A percentile compares a stretch with the other conserved stretches of the same genome.
Evolutionary conservation across 225 moss, liverwort and hornwort genomes (phyloP).

Genomic region (Marchantia polymorpha): DNA sequence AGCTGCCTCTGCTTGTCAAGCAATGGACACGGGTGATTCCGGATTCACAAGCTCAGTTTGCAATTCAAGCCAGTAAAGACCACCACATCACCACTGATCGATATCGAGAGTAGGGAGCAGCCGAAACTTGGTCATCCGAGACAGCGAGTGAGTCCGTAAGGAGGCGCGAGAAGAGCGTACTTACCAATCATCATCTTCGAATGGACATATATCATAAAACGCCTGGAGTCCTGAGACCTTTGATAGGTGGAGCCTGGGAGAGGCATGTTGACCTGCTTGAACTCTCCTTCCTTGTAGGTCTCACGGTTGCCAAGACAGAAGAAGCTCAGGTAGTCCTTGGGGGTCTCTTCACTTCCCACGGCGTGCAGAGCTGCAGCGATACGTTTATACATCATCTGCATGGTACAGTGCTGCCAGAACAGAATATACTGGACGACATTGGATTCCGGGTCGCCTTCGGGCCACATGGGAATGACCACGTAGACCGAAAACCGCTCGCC

Average conservation of each 20-base stretch:
- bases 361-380: slow-evolving; percentile 58
- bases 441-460: slow-evolving; percentile 75
- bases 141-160: neutral
- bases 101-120: too few relatives aligned
- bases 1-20: neutral
- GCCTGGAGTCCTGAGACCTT: slow-evolving; percentile 53
- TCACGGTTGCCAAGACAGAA: slow-evolving; percentile 81
- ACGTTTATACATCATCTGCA: slow-evolving; percentile 84
- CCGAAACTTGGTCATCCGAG: too few relatives aligned
- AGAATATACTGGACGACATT: slow-evolving; percentile 73
- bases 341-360: slow-evolving; percentile 49
- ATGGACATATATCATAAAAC: slow-evolving; percentile 78
- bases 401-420: slow-evolving; percentile 62
- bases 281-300: slow-evolving; percentile 44
- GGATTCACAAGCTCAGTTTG: too few relatives aligned
- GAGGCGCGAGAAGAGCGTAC: neutral
- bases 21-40: too few relatives aligned
- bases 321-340: slow-evolving; percentile 72
- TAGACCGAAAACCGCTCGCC: slow-evolving; percentile 68
- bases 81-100: too few relatives aligned
- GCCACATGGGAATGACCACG: slow-evolving; percentile 80
- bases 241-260: slow-evolving; percentile 42
- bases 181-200: slow-evolving; percentile 75
- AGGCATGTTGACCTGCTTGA: slow-evolving; percentile 39
- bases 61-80: too few relatives aligned